Base-by-base conservation (phyloP, 495 filamentous ascomycete species). In the Massariosphaeria phaeospora region DNA sequence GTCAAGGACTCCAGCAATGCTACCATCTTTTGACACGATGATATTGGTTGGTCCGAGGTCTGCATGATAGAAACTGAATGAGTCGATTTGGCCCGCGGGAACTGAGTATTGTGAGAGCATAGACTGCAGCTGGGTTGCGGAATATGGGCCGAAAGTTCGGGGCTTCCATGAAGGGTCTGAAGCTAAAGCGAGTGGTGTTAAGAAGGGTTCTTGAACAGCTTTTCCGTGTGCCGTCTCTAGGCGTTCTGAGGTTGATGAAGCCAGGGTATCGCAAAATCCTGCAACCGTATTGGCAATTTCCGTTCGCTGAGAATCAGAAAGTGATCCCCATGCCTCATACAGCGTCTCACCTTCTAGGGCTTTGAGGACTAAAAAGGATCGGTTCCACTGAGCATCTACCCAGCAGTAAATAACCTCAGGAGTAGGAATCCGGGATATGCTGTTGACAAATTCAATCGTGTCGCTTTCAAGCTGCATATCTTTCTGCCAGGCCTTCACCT, bases 381-480 rank as follows among this genome's bases (percentile, higher is more conserved):
- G 38, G 38, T 41, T 41, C 38, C 38, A 41, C 8, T 41, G 8
- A 41, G 38, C 20, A 41, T 41, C 38, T 41, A 41, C 38, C 38
- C 38, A 41, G 38, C 8, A 41, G 38, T 8, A 41, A 15, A 41
- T 21, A 17, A 41, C 38, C 20, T 41, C 15, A 15, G 38, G 38
- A 6, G 38, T 41, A 41, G 38, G 7, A 21, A 41, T 15, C 13
- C 8, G 17, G 17, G 7, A 41, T n/a, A 17, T 21, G 38, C 38
- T 7, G 17, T 41, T 41, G 6, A 41, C 38, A 41, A 15, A 41
- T n/a, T 15, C 8, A 17, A 41, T 41, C 8, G 38, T 41, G 15
- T 41, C 38, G 15, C 38, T 41, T 15, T 41, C 38, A 21, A 41
- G 38, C 17, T 41, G 38, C 38, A 41, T 41, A 21, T 21, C 38